Percentiles rank a stretch among this genome's conserved stretches.
Evolutionary conservation across 192 early-diverging fungal species (phyloP).

Genomic region (Mortierella alpina): DNA sequence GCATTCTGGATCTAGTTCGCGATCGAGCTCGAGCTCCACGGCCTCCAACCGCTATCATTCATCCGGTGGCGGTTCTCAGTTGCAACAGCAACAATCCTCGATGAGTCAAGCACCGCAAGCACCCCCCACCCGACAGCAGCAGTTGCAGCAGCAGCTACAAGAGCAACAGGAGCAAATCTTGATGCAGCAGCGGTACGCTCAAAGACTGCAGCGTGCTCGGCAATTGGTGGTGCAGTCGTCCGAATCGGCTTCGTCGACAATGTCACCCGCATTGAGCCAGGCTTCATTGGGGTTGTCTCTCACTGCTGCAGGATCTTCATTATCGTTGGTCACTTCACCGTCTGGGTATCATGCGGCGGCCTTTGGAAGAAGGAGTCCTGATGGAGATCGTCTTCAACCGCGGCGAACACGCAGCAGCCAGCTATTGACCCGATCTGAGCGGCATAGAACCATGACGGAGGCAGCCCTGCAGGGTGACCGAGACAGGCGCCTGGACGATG

Average conservation of each 20-base stretch:
- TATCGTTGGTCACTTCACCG: not conserved
- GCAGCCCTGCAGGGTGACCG: not conserved
- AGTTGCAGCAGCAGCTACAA: not conserved
- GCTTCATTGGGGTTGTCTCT: not conserved
- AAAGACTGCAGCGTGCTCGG: slow-evolving; percentile 14
- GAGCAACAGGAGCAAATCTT: not conserved
- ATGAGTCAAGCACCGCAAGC: not conserved
- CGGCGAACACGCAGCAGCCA: not conserved
- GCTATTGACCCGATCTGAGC: not conserved
- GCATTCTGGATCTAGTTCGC: not conserved
- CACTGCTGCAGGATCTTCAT: not conserved
- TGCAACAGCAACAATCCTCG: not conserved
- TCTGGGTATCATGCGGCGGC: too few relatives aligned
- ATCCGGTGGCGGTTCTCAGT: not conserved
- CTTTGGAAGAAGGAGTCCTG: not conserved
- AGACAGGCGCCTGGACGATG: slow-evolving; percentile 7
- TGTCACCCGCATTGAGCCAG: not conserved
- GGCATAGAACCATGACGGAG: not conserved
- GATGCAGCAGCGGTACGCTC: slow-evolving; percentile 2
- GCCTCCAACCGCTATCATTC: slow-evolving; percentile 6
- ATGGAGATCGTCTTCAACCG: not conserved
- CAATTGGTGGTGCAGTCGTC: slow-evolving; percentile 18
- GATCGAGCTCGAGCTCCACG: not conserved
- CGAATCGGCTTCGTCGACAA: not conserved
- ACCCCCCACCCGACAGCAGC: not conserved